phyloP scores from a whole-genome alignment of 129 eudicot genomes.

The Dittrichia graveolens region DNA sequence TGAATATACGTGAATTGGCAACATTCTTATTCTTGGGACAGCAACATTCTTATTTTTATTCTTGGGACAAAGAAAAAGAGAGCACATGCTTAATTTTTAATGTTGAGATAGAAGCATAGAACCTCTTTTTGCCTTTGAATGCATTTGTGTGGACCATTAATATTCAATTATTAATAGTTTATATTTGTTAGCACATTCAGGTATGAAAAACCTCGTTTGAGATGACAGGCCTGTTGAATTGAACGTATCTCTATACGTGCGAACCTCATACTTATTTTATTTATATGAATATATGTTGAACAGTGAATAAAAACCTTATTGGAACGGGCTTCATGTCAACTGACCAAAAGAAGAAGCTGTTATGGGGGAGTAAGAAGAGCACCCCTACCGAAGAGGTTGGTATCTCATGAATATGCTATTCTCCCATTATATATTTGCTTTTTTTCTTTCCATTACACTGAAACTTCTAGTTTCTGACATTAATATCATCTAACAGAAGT shows the following conservation, averaged over 20 bases:
- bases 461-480: not conserved
- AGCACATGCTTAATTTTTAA: no score
- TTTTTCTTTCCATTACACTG: not conserved
- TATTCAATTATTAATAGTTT: no score
- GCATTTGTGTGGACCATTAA: not conserved
- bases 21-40: no score
- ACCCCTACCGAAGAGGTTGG: slow-evolving; percentile 87
- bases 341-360: slow-evolving; percentile 96
- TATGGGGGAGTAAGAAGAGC: slow-evolving; percentile 94
- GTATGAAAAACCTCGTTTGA: no score
- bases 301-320: slow-evolving; percentile 80
- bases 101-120: not conserved
- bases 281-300: not conserved
- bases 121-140: not conserved
- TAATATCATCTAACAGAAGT: not conserved
- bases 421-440: not conserved
- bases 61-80: no score
- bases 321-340: slow-evolving; percentile 89
- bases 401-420: slow-evolving; percentile 16
- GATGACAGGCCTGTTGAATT: not conserved
- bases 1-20: no score
- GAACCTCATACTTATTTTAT: slow-evolving; percentile 1
- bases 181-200: no score
- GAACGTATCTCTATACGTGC: not conserved
- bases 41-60: no score